Evolutionary conservation across 768 basidiomycete genomes (phyloP).

Genomic region (Mycena floridula): DNA sequence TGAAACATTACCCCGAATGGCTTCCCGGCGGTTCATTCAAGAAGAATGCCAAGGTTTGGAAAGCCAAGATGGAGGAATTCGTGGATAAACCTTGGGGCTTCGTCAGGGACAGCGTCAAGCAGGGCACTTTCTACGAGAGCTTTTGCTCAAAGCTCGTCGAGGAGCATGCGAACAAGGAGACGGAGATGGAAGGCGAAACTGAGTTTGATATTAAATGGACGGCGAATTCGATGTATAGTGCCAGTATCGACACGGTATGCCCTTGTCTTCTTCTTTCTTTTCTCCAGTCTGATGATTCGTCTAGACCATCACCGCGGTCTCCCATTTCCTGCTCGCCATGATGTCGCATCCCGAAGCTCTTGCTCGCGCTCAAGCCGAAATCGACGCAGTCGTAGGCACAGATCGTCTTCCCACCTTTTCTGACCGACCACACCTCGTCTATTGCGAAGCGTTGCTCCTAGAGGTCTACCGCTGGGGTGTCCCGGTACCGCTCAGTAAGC

Average conservation of each 20-base stretch:
- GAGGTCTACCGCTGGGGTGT: constrained; percentile 53
- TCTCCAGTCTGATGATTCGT: constrained; percentile 1
- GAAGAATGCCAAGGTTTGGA: constrained; percentile 55
- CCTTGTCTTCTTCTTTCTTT: not conserved
- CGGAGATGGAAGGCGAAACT: constrained; percentile 34
- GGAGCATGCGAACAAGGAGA: constrained; percentile 24
- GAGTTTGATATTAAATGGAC: constrained; percentile 75
- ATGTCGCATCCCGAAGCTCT: constrained; percentile 52
- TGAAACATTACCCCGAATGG: constrained; percentile 58
- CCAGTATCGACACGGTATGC: constrained; percentile 58
- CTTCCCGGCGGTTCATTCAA: constrained; percentile 61
- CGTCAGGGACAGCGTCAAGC: constrained; percentile 48
- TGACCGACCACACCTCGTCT: constrained; percentile 53
- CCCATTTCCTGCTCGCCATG: constrained; percentile 66
- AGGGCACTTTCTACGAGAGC: constrained; percentile 30
- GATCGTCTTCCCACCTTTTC: constrained; percentile 54
- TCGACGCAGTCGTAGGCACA: constrained; percentile 52
- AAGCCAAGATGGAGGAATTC: constrained; percentile 55
- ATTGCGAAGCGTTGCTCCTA: constrained; percentile 37
- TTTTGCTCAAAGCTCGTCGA: constrained; percentile 30
- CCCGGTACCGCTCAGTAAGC: constrained; percentile 52
- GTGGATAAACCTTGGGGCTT: constrained; percentile 58
- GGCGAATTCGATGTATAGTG: constrained; percentile 78
- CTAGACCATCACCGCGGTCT: constrained; percentile 49
- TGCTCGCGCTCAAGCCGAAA: constrained; percentile 55